Base-by-base conservation (phyloP, 2,329 filamentous ascomycete genomes). In the Pseudogymnoascus sp. region DNA sequence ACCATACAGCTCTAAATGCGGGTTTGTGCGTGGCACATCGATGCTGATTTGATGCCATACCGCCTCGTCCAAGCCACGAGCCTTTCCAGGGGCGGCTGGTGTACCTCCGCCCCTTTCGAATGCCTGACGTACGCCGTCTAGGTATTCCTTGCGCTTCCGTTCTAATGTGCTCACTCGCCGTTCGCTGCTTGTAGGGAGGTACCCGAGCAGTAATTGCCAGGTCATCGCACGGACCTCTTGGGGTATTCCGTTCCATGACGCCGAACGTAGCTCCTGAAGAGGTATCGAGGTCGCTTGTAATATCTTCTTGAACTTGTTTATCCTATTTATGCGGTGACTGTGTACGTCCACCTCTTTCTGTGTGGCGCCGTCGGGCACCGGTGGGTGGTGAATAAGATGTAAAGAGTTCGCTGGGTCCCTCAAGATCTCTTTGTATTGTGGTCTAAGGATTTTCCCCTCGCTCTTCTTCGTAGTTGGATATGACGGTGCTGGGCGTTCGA, bases 21-120 rank as follows among this genome's bases (percentile, higher is more conserved):
- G 94, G 71, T 96, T 97, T 3, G 94, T 99, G 58, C 94, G 85
- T 2, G 94, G 94, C 20, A 97, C 90, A 71, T 99, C 94, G 70
- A 99, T 99, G 74, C 91, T 97, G 75, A 99, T 97, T 72, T 99
- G 94, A 76, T 99, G 94, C 94, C 94, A 99, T 62, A 99, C 86
- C n/a, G 91, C 89, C 77, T 99, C 94, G 68, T 99, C 95, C 15
- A 99, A 77, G 2, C 92, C 93, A 64, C 83, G 76, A 6, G 78
- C 72, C 65, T 81, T 80, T 12, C 80, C 78, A 0, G 78, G 66
- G 12, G 72, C 65, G 33, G 73, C 68, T 64, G 69, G 73, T 8
- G 68, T 72, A 60, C 90, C 83, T 2, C 86, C 84, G 64, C 81
- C 79, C 43, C 84, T 81, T 64, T 90, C 85, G 68, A 89, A 88